These are phyloP conservation scores for Cystobasidiaceae sp. DNA, from an alignment of 1,284 basidiomycete species.

Conservation along the genomic window DNA sequence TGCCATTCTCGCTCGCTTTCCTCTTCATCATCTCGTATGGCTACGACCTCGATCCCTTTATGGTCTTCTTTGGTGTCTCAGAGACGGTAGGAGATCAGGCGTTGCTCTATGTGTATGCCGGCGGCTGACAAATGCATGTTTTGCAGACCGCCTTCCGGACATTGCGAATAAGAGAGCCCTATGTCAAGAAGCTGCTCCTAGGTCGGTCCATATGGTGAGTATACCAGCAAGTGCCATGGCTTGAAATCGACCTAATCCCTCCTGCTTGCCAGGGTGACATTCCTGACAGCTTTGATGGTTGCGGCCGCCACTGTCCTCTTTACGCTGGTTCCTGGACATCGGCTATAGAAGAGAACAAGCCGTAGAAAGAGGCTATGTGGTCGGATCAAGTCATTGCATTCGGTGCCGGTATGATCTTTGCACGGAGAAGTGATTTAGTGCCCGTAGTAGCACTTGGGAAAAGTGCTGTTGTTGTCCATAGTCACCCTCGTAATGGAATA, in stretches of 20 bases:
- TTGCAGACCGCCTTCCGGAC: constrained; percentile 74
- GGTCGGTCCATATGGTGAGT: constrained; percentile 81
- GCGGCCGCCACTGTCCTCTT: constrained; percentile 77
- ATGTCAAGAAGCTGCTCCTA: constrained; percentile 80
- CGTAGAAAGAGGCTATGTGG: background rate
- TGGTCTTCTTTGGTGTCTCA: constrained; percentile 71
- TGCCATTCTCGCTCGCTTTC: constrained; percentile 86
- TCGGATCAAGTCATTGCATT: no score
- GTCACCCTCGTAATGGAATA: no score
- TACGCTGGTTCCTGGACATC: constrained; percentile 85
- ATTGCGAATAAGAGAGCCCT: constrained; percentile 80
- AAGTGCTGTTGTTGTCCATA: no score
- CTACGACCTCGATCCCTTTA: constrained; percentile 89
- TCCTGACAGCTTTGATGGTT: constrained; percentile 62
- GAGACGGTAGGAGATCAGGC: constrained; percentile 70
- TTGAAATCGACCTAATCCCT: background rate
- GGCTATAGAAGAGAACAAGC: constrained; percentile 53
- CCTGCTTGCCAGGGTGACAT: constrained; percentile 46
- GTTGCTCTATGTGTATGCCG: no score
- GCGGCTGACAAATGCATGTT: no score
- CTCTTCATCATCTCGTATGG: constrained; percentile 87
- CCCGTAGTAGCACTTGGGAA: no score
- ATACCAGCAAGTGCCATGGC: background rate
- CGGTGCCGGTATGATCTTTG: no score
- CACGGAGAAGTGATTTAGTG: no score